A percentile compares a stretch with the other conserved stretches of the same genome.
Conservation (phyloP, 2,329 filamentous ascomycete species). For the Arthrinium puccinioides region DNA sequence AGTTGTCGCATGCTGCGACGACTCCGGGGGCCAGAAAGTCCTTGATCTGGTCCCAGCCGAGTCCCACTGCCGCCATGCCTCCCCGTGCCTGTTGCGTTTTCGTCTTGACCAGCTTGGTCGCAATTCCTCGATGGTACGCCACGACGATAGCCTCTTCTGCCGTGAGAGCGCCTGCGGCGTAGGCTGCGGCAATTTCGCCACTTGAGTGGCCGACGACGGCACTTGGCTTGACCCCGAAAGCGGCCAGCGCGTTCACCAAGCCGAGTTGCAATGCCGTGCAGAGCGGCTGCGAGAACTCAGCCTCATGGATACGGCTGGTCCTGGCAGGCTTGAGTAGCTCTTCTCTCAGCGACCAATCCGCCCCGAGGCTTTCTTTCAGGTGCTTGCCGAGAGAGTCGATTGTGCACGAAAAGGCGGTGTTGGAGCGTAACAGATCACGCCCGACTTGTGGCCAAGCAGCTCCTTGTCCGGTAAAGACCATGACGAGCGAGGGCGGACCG, state of each 20-base stretch:
- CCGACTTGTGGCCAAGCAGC: neutral
- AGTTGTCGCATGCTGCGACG: slow-evolving; percentile 23
- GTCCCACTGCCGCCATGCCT: slow-evolving; percentile 32
- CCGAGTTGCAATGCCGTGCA: slow-evolving; percentile 34
- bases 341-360: no score
- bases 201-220: slow-evolving; percentile 30
- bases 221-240: slow-evolving; percentile 24
- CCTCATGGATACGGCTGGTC: slow-evolving; percentile 10
- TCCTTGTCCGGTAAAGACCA: slow-evolving; percentile 15
- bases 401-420: no score
- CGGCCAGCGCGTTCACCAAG: slow-evolving; percentile 31
- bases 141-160: slow-evolving; percentile 17
- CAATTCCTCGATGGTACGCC: slow-evolving; percentile 22
- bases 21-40: slow-evolving; percentile 17
- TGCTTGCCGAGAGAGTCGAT: neutral
- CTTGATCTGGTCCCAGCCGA: slow-evolving; percentile 21
- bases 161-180: slow-evolving; percentile 36
- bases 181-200: slow-evolving; percentile 37
- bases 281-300: slow-evolving; percentile 24
- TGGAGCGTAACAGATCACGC: neutral
- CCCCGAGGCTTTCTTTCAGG: no score
- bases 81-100: slow-evolving; percentile 8
- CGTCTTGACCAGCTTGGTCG: no score
- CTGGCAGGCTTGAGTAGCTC: neutral
- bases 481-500: no score